Base-by-base conservation (phyloP, 2,329 filamentous ascomycete genomes). In the Claviceps sp. region DNA sequence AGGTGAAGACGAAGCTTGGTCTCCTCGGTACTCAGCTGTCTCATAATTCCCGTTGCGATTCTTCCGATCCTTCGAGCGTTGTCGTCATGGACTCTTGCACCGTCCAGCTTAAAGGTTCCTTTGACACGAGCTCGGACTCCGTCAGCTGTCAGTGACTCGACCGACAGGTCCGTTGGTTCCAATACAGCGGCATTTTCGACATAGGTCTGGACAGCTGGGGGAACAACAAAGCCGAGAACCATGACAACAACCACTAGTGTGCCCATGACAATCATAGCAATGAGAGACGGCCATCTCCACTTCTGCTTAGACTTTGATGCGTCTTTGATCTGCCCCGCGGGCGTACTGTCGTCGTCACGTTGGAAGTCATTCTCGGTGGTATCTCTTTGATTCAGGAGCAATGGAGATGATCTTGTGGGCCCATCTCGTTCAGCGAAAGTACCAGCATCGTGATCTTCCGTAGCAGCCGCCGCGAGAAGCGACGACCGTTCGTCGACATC, bases 121-220 rank as follows among this genome's bases (percentile, higher is more conserved):
- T 90, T 84, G 47, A 98, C 75, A 56, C 89, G 82, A 36, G 88
- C 85, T 55, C 78, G 80, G 8, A 96, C 79, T 13, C 93, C 91
- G 54, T 83, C 76, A 7, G 80, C 63, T 0, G 89, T 96, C 58
- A 96, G 85, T 2, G 85, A 88, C 61, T 93, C 86, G 54, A 98
- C 82, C 1, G 89, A 89, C 20, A 98, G 70, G 58, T 84, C 86
- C 5, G 85, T 89, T 2, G 93, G 88, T 62, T 90, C 81, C 58
- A 98, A 79, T 18, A 91, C 81, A 24, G 84, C 76, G 3, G 90
- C 88, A 65, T 90, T 76, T 67, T 91, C 85, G 48, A 86, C 87
- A 67, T 98, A 98, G 63, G 88, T 79, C 67, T 95, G 82, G 11
- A 95, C 80, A 7, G 84, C 80, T 16, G 85, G 82, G 2, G 91